Evolutionary conservation across 108 stramenopile genomes (phyloP).

Genomic region (Discostella stelligeroides): DNA sequence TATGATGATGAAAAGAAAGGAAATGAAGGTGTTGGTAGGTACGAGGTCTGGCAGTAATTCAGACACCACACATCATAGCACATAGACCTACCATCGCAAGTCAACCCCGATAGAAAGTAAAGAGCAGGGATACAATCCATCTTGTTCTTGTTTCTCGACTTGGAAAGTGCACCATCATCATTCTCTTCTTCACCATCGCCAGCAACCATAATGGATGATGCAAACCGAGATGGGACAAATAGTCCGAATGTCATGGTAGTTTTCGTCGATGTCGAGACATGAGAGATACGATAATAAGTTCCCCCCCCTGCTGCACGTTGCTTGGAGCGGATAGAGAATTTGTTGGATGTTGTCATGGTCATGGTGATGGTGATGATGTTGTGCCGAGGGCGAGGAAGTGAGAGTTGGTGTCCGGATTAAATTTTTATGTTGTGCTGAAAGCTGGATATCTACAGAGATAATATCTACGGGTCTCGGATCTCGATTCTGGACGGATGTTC

Average conservation of each 20-base stretch:
- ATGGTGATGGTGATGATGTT: too few species aligned
- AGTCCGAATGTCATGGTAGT: constrained; percentile 79
- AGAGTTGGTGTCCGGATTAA: too few species aligned
- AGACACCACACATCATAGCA: not conserved
- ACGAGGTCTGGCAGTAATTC: not conserved
- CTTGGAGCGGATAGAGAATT: constrained; percentile 57
- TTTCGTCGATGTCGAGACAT: constrained; percentile 64
- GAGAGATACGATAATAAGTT: constrained; percentile 72
- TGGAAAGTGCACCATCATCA: not conserved
- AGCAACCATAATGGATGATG: constrained; percentile 19
- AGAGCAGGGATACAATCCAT: constrained; percentile 63
- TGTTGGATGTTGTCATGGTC: constrained; percentile 4
- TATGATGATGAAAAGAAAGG: not conserved
- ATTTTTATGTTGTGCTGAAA: too few species aligned
- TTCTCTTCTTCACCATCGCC: not conserved
- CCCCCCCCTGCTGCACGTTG: constrained; percentile 66
- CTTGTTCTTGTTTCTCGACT: constrained; percentile 8
- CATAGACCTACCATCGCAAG: constrained; percentile 78
- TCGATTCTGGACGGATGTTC: too few species aligned
- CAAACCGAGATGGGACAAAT: constrained; percentile 58
- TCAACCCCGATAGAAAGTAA: constrained; percentile 93
- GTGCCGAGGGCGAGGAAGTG: too few species aligned
- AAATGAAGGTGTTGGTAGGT: not conserved
- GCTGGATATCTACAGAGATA: too few species aligned
- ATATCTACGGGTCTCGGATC: too few species aligned